phyloP scores from a whole-genome alignment of 2,329 filamentous ascomycete genomes.

The Orbilia javanica region DNA sequence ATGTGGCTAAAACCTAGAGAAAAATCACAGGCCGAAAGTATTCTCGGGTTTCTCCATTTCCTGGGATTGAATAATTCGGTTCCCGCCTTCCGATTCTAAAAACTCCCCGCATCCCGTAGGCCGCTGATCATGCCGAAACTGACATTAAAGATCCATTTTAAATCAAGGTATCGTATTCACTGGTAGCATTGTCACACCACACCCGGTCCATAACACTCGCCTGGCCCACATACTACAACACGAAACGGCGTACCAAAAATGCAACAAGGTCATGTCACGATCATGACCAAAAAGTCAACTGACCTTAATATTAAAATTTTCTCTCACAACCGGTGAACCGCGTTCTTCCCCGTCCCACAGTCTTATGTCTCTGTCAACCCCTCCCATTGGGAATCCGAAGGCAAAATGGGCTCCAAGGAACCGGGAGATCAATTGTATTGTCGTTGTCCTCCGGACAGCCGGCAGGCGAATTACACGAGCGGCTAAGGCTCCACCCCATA shows the following conservation, averaged over 20 bases:
- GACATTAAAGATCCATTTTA: not conserved
- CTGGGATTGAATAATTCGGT: conserved; percentile 26
- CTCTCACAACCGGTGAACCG: conserved; percentile 2
- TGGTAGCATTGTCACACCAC: conserved; percentile 53
- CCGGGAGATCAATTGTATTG: conserved; percentile 23
- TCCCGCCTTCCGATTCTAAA: conserved; percentile 18
- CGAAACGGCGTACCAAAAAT: conserved; percentile 39
- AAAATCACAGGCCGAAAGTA: conserved; percentile 12
- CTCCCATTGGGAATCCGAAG: conserved; percentile 25
- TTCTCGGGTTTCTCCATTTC: conserved; percentile 9
- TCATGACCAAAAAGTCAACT: conserved; percentile 30
- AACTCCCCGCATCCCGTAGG: not conserved
- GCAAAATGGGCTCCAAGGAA: conserved; percentile 30
- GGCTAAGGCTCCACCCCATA: conserved; percentile 14
- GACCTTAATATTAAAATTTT: conserved; percentile 13
- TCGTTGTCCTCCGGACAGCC: not conserved
- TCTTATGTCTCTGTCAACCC: conserved; percentile 40
- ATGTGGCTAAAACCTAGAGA: conserved; percentile 2
- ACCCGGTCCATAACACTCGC: not conserved
- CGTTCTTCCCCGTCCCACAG: not conserved
- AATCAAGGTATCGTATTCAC: not conserved
- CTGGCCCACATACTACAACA: conserved; percentile 31
- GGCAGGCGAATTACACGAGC: conserved; percentile 36
- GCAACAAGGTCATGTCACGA: conserved; percentile 44
- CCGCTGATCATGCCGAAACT: not conserved